A percentile compares a stretch with the other conserved stretches of the same genome.
These are phyloP conservation scores for Chaetothyriales sp. DNA, from an alignment of 2,329 filamentous ascomycete species.

Conservation along the genomic window DNA sequence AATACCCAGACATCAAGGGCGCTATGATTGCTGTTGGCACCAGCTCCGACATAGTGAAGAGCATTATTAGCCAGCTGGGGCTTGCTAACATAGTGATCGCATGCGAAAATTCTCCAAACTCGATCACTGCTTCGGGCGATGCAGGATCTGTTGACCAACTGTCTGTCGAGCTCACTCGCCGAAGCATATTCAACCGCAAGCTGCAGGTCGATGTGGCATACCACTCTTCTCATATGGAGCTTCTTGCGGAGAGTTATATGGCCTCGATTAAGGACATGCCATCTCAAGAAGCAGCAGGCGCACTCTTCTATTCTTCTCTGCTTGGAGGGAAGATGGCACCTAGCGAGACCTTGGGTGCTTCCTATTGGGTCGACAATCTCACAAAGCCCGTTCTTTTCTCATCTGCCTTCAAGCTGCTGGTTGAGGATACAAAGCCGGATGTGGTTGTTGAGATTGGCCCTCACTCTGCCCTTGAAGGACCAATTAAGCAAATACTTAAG, in stretches of 20 bases:
- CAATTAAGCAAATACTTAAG: slow-evolving; percentile 17
- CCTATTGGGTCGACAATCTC: slow-evolving; percentile 22
- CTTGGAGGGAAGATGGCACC: slow-evolving; percentile 9
- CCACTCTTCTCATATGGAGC: slow-evolving; percentile 21
- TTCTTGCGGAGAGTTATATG: slow-evolving; percentile 18
- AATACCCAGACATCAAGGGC: slow-evolving; percentile 9
- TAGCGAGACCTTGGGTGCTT: slow-evolving; percentile 9
- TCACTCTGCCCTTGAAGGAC: slow-evolving; percentile 11
- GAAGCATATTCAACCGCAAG: slow-evolving; percentile 19
- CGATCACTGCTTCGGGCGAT: slow-evolving; percentile 26
- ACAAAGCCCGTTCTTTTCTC: slow-evolving; percentile 20
- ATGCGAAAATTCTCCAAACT: slow-evolving; percentile 27
- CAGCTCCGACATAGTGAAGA: slow-evolving; percentile 8
- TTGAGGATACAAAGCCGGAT: slow-evolving; percentile 4
- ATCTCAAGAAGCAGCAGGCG: slow-evolving; percentile 1
- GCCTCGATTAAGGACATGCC: slow-evolving; percentile 4
- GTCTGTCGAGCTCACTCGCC: slow-evolving; percentile 2
- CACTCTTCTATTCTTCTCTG: slow-evolving; percentile 1
- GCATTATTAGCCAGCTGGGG: slow-evolving; percentile 8
- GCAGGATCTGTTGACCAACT: slow-evolving; percentile 15
- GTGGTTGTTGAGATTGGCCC: slow-evolving; percentile 7
- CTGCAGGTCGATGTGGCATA: slow-evolving; percentile 21
- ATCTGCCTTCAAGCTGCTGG: slow-evolving; percentile 8
- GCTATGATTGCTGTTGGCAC: slow-evolving; percentile 23
- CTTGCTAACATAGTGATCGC: slow-evolving; percentile 14